Conservation (phyloP, 2,329 filamentous ascomycete species). For the Plectosphaerella sp. region DNA sequence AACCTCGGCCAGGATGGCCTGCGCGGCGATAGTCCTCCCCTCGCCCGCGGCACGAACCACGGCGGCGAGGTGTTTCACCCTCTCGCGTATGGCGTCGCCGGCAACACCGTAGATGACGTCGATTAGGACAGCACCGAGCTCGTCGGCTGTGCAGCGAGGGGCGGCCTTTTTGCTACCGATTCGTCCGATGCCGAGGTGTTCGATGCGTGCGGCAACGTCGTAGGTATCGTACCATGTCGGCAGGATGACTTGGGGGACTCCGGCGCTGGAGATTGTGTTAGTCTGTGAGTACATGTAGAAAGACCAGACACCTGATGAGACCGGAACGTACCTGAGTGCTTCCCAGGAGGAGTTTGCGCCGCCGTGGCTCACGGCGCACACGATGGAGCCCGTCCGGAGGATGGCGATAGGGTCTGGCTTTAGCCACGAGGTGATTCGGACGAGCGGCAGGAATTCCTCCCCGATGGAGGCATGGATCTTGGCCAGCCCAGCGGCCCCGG, state of each 20-base stretch:
- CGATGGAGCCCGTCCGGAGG: constrained; percentile 29
- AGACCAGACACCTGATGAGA: constrained; percentile 15
- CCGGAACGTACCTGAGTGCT: constrained; percentile 25
- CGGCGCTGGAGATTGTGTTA: constrained; percentile 15
- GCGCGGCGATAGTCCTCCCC: too few species aligned
- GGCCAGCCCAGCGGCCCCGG: background rate
- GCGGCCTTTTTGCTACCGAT: constrained; percentile 3
- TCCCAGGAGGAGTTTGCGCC: constrained; percentile 40
- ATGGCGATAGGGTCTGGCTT: constrained; percentile 28
- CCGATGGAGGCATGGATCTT: background rate
- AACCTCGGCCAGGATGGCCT: too few species aligned
- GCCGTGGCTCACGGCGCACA: constrained; percentile 39
- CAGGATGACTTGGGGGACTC: constrained; percentile 39
- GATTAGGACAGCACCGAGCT: background rate
- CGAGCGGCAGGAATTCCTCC: constrained; percentile 7
- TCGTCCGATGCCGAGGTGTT: constrained; percentile 36
- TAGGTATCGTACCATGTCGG: constrained; percentile 42
- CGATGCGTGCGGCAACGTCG: constrained; percentile 38
- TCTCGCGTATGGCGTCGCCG: too few species aligned
- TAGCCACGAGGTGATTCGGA: constrained; percentile 35
- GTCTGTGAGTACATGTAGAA: too few species aligned
- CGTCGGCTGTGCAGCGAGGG: background rate
- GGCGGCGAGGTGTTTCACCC: too few species aligned
- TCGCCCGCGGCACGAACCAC: too few species aligned
- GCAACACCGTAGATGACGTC: background rate